Conservation (phyloP, 345 rosid species). For the Eucalyptus curtisii region DNA sequence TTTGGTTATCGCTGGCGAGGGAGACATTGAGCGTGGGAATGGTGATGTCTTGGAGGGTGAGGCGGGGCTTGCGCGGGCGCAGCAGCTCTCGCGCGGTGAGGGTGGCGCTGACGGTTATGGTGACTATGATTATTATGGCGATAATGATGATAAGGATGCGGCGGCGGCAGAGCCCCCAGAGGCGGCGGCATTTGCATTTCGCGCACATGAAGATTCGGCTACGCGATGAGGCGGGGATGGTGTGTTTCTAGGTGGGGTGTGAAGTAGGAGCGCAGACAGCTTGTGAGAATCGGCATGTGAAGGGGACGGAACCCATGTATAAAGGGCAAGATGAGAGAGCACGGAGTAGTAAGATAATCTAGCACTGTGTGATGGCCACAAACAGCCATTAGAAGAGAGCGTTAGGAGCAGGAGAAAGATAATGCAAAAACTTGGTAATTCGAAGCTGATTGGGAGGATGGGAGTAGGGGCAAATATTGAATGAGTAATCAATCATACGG, state of each 20-base stretch:
- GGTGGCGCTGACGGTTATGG: not conserved
- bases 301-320: not conserved
- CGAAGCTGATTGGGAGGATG: not conserved
- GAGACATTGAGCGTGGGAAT: conserved; percentile 18
- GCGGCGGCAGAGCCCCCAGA: not conserved
- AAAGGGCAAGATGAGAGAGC: not conserved
- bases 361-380: not conserved
- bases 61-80: conserved; percentile 14
- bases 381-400: not conserved
- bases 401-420: not conserved
- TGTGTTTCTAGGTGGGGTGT: not conserved
- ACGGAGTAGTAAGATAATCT: not conserved
- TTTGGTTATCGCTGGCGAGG: not conserved
- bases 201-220: not conserved
- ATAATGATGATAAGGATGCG: not conserved
- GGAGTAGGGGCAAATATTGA: not conserved
- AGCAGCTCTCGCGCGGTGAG: conserved; percentile 14
- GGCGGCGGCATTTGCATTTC: not conserved
- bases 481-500: not conserved
- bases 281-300: not conserved
- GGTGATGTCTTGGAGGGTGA: conserved; percentile 32
- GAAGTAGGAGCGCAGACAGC: not conserved
- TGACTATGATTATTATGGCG: not conserved
- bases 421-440: not conserved
- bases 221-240: not conserved